Conservation (phyloP, 768 basidiomycete genomes). For the Kwoniella shandongensis region DNA sequence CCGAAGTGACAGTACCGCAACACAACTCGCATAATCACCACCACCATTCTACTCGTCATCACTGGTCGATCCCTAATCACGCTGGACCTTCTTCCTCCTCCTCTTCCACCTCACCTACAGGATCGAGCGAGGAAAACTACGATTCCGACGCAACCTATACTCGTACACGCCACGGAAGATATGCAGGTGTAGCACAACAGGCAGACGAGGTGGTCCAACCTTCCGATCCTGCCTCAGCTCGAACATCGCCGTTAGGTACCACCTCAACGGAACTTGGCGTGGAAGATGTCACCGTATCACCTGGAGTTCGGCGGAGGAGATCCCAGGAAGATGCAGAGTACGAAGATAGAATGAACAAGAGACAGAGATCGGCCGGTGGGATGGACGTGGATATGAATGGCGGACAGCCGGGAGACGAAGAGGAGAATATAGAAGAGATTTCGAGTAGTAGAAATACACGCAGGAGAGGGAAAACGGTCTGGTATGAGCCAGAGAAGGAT, state of each 20-base stretch:
- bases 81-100: slow-evolving; percentile 22
- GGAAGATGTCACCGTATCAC: slow-evolving; percentile 27
- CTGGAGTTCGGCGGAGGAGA: slow-evolving; percentile 5
- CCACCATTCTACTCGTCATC: slow-evolving; percentile 14
- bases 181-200: slow-evolving; percentile 22
- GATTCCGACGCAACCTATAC: slow-evolving; percentile 22
- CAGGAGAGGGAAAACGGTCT: slow-evolving; percentile 19
- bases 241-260: background rate
- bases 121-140: slow-evolving; percentile 13
- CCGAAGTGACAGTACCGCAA: background rate
- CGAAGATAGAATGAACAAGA: slow-evolving; percentile 3
- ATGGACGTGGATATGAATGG: slow-evolving; percentile 30
- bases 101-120: slow-evolving; percentile 13
- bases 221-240: too few species aligned
- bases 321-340: slow-evolving; percentile 8
- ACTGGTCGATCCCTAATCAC: slow-evolving; percentile 20
- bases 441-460: background rate
- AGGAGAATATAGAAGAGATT: slow-evolving; percentile 14
- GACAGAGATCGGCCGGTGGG: slow-evolving; percentile 15
- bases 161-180: slow-evolving; percentile 4
- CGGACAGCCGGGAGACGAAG: background rate
- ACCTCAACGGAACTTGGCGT: slow-evolving; percentile 7
- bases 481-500: slow-evolving; percentile 48
- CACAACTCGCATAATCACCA: slow-evolving; percentile 1
- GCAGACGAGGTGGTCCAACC: slow-evolving; percentile 28